Evolutionary conservation across 495 filamentous ascomycete species (phyloP).

Genomic region (Melanomma pulvis-pyrius): DNA sequence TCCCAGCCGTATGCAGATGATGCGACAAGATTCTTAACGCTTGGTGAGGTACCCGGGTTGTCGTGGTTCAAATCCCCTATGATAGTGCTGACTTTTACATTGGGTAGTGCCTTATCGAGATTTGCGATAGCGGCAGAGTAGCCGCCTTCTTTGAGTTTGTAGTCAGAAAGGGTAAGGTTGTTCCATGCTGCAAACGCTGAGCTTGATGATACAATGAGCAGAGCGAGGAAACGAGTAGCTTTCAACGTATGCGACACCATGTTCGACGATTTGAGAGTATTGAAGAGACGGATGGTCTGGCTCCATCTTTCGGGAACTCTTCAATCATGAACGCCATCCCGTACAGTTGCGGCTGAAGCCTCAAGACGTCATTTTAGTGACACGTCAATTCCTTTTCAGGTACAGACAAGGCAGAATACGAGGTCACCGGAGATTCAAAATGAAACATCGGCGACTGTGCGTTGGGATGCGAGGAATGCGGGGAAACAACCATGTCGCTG

Average conservation of each 20-base stretch:
- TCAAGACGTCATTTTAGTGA: not conserved
- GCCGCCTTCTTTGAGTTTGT: slow-evolving; percentile 19
- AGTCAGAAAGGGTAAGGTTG: slow-evolving; percentile 42
- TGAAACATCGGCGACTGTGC: not conserved
- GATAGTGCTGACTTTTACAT: slow-evolving; percentile 42
- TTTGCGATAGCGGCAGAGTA: slow-evolving; percentile 35
- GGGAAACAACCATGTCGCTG: not conserved
- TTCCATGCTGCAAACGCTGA: slow-evolving; percentile 45
- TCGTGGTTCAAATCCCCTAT: slow-evolving; percentile 47
- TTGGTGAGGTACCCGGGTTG: slow-evolving; percentile 32
- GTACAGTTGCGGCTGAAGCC: not conserved
- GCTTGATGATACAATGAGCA: not conserved
- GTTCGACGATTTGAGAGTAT: not conserved
- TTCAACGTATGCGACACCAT: not conserved
- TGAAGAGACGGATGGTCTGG: not conserved
- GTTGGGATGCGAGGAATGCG: slow-evolving; percentile 10
- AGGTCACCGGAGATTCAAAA: slow-evolving; percentile 6
- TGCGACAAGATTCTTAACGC: slow-evolving; percentile 23
- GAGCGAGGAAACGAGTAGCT: not conserved
- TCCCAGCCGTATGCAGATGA: slow-evolving; percentile 39
- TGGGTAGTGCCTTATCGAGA: slow-evolving; percentile 38
- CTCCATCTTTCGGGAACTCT: not conserved
- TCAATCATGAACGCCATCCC: not conserved
- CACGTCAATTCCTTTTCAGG: not conserved
- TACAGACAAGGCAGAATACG: not conserved